A percentile compares a stretch with the other conserved stretches of the same genome.
These are phyloP conservation scores for Nitzschia palea DNA, from an alignment of 108 stramenopile genomes.

Conservation along the genomic window DNA sequence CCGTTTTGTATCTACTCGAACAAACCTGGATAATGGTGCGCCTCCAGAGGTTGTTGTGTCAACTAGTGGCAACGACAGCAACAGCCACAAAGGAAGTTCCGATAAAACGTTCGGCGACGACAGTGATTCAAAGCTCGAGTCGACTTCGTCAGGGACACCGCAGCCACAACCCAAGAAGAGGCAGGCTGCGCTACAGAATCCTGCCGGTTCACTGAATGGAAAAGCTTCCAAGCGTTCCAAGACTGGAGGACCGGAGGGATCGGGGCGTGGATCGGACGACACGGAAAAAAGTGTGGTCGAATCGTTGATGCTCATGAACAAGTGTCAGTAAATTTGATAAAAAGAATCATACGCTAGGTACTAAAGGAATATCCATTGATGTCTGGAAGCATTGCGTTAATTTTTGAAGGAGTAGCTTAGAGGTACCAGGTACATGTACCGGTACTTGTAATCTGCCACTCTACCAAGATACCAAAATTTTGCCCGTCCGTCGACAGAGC, in stretches of 20 bases:
- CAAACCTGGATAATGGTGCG: not conserved
- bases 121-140: conserved; percentile 4
- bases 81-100: not conserved
- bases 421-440: too few relatives aligned
- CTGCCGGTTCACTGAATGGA: too few relatives aligned
- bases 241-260: not conserved
- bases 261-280: conserved; percentile 9
- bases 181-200: not conserved
- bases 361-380: too few relatives aligned
- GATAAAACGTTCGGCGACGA: not conserved
- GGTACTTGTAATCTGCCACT: too few relatives aligned
- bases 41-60: conserved; percentile 2
- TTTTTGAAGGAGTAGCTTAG: too few relatives aligned
- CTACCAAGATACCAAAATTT: too few relatives aligned
- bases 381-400: too few relatives aligned
- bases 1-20: conserved; percentile 33
- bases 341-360: not conserved
- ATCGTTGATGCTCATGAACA: conserved; percentile 54
- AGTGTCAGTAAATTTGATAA: not conserved
- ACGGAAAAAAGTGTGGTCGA: conserved; percentile 65
- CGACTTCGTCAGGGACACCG: not conserved
- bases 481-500: too few relatives aligned
- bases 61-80: conserved; percentile 19
- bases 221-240: not conserved
- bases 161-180: conserved; percentile 40